A percentile compares a stretch with the other conserved stretches of the same genome.
phyloP scores from a whole-genome alignment of 202 grass and related monocot genomes.

The Schoenoplectus tabernaemontani region DNA sequence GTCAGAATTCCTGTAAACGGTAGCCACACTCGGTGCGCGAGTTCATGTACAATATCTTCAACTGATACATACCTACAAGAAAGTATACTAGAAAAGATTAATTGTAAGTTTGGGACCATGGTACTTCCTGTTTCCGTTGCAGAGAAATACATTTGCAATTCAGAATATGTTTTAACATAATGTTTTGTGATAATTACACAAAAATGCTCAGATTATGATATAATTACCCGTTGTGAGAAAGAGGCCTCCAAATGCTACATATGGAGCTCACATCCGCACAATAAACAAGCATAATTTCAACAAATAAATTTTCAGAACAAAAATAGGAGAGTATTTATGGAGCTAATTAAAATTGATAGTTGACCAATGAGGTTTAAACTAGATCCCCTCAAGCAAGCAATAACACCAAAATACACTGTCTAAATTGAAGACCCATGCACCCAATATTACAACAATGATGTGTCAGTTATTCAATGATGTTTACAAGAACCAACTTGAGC shows the following conservation, averaged over 20 bases:
- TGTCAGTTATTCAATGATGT: neutral
- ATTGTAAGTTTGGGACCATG: neutral
- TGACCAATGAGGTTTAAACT: neutral
- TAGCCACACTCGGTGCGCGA: constrained; percentile 52
- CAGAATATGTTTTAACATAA: neutral
- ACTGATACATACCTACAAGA: constrained; percentile 71
- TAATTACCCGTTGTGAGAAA: constrained; percentile 74
- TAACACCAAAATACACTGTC: neutral
- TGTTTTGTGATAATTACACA: neutral
- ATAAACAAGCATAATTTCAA: constrained; percentile 29
- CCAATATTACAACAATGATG: neutral
- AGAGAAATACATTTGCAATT: neutral
- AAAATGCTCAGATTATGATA: constrained; percentile 11
- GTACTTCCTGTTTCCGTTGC: neutral
- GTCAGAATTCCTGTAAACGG: constrained; percentile 62
- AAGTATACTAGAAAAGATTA: constrained; percentile 11
- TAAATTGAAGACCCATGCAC: neutral
- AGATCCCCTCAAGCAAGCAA: neutral
- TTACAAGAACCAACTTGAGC: neutral
- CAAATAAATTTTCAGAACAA: neutral
- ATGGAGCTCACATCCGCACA: constrained; percentile 61
- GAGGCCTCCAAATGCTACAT: constrained; percentile 80
- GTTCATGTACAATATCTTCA: constrained; percentile 76
- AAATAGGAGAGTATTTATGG: neutral
- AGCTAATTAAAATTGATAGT: neutral